Evolutionary conservation across 768 basidiomycete genomes (phyloP).

Genomic region (Rubroboletus pulcherrimus): DNA sequence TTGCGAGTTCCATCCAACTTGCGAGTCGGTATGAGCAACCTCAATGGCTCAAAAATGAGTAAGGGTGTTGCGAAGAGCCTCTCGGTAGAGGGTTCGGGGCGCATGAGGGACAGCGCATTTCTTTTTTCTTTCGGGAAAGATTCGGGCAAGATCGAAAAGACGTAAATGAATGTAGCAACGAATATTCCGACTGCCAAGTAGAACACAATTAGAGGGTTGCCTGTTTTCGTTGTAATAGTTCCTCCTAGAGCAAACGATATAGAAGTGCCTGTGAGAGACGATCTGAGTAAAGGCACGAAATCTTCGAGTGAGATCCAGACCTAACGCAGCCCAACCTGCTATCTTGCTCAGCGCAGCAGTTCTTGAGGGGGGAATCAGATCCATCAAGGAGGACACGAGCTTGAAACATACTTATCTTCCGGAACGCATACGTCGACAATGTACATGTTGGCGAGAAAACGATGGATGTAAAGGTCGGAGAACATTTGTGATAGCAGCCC

Average conservation of each 20-base stretch:
- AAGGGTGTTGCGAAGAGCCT: background rate
- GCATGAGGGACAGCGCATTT: conserved; percentile 11
- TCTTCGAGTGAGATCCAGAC: conserved; percentile 6
- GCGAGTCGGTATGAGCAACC: conserved; percentile 18
- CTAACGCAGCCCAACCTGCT: conserved; percentile 29
- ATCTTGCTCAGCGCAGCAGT: conserved; percentile 25
- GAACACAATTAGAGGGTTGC: conserved; percentile 23
- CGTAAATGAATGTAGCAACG: conserved; percentile 18
- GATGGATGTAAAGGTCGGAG: conserved; percentile 17
- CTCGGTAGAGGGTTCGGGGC: background rate
- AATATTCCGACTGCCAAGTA: conserved; percentile 16
- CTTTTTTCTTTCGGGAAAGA: conserved; percentile 27
- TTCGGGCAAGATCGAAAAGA: conserved; percentile 27
- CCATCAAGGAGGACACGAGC: background rate
- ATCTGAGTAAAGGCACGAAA: background rate
- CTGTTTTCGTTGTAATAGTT: conserved; percentile 25
- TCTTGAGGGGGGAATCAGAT: conserved; percentile 16
- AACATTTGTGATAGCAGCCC: conserved; percentile 18
- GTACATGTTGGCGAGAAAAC: conserved; percentile 22
- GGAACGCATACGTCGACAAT: conserved; percentile 25
- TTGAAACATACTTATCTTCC: conserved; percentile 21
- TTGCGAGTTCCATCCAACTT: conserved; percentile 19
- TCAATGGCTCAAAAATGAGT: conserved; percentile 24
- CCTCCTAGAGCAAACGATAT: conserved; percentile 30
- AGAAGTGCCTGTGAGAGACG: conserved; percentile 16